Conservation (phyloP, 1,284 basidiomycete genomes). For the Ceratobasidium sp. region DNA sequence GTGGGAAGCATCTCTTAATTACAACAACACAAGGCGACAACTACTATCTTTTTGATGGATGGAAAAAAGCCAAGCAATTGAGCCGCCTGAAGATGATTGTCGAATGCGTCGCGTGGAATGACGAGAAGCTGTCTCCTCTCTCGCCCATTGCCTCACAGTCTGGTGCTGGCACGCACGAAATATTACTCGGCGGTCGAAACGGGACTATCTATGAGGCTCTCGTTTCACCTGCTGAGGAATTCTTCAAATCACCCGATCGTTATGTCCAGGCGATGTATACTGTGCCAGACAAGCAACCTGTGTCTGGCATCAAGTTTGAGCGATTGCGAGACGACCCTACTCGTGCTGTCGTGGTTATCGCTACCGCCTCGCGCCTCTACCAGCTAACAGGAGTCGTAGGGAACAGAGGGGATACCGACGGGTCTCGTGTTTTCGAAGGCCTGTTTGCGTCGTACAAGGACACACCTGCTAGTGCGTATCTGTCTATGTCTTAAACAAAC, state of each 20-base stretch:
- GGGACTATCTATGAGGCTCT: slow-evolving; percentile 88
- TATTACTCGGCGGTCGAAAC: slow-evolving; percentile 87
- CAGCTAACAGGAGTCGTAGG: slow-evolving; percentile 80
- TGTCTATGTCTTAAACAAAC: slow-evolving; percentile 42
- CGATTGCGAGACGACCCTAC: slow-evolving; percentile 61
- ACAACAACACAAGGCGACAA: slow-evolving; percentile 91
- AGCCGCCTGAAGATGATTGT: slow-evolving; percentile 88
- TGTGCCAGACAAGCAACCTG: slow-evolving; percentile 78
- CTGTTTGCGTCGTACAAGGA: slow-evolving; percentile 81
- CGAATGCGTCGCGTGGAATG: slow-evolving; percentile 93
- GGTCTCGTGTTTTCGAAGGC: slow-evolving; percentile 77
- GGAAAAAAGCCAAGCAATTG: slow-evolving; percentile 82
- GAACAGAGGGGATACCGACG: slow-evolving; percentile 74
- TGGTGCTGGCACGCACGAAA: slow-evolving; percentile 78
- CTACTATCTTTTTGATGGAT: slow-evolving; percentile 86
- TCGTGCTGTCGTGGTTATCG: slow-evolving; percentile 75
- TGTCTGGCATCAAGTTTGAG: slow-evolving; percentile 86
- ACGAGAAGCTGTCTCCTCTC: slow-evolving; percentile 34
- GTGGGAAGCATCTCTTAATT: slow-evolving; percentile 88
- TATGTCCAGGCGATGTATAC: slow-evolving; percentile 84
- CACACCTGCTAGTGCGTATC: slow-evolving; percentile 75
- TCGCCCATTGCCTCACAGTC: slow-evolving; percentile 63
- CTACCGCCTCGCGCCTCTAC: slow-evolving; percentile 90
- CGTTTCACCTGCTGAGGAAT: slow-evolving; percentile 87
- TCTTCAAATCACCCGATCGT: slow-evolving; percentile 89